These are phyloP conservation scores for Pachysandra terminalis DNA, from an alignment of 164 flowering plant genomes.

Conservation along the genomic window DNA sequence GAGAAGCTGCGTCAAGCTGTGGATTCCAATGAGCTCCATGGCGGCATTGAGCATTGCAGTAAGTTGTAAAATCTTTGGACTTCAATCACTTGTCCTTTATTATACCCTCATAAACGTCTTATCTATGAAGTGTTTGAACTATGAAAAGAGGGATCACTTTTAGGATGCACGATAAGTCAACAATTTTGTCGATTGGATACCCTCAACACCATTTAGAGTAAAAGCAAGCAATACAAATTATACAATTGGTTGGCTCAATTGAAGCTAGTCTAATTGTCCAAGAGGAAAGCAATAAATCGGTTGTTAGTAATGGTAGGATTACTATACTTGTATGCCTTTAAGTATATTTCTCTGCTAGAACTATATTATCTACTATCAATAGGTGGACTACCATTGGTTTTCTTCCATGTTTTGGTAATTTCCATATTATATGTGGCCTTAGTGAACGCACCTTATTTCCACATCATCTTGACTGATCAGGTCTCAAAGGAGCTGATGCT, in stretches of 20 bases:
- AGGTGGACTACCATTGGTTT: background rate
- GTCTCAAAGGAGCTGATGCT: slow-evolving; percentile 18
- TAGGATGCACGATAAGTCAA: background rate
- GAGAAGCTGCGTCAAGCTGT: slow-evolving; percentile 52
- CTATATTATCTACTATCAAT: background rate
- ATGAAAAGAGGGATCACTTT: too few relatives aligned
- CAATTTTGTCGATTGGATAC: background rate
- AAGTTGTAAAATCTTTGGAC: slow-evolving; percentile 23
- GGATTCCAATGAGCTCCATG: slow-evolving; percentile 31
- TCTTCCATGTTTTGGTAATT: background rate
- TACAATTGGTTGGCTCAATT: too few relatives aligned
- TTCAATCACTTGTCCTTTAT: background rate
- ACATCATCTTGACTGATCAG: too few relatives aligned
- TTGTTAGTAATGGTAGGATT: background rate
- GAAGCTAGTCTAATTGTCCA: background rate
- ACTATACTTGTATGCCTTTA: background rate
- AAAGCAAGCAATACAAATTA: background rate
- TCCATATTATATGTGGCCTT: too few relatives aligned
- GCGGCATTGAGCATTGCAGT: slow-evolving; percentile 33
- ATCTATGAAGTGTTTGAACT: too few relatives aligned
- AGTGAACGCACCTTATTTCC: too few relatives aligned
- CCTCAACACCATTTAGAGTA: background rate
- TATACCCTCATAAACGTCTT: background rate
- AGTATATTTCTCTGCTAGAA: background rate
- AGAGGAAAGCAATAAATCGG: background rate